Percentiles rank a stretch among this genome's conserved stretches.
phyloP scores from a whole-genome alignment of 208 protist genomes.

The Acanthamoeba sp. region DNA sequence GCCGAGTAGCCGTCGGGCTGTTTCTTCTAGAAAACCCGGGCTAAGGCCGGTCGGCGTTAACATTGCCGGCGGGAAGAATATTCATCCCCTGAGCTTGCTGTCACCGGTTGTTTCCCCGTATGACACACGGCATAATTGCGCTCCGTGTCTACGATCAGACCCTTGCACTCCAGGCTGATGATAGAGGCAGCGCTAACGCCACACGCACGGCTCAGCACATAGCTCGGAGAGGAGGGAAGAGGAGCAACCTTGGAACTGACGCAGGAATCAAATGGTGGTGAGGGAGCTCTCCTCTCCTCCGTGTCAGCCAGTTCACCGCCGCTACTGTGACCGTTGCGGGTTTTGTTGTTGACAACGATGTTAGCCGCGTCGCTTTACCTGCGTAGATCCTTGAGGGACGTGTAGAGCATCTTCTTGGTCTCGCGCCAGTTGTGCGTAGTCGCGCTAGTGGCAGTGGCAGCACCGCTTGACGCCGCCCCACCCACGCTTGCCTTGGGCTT shows the following conservation, averaged over 20 bases:
- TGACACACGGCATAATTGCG: background rate
- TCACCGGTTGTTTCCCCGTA: too few relatives aligned
- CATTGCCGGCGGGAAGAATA: too few relatives aligned
- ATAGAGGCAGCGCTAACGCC: background rate
- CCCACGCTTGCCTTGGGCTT: background rate
- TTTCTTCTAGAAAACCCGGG: too few relatives aligned
- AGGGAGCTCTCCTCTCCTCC: background rate
- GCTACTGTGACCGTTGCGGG: background rate
- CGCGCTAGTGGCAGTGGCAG: too few relatives aligned
- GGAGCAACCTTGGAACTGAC: background rate
- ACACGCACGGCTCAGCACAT: background rate
- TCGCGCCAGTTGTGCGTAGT: conserved; percentile 28
- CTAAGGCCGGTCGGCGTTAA: too few relatives aligned
- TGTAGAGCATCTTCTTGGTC: conserved; percentile 37
- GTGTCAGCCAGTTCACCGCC: background rate
- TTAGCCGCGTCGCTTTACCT: background rate
- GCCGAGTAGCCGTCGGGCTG: too few relatives aligned
- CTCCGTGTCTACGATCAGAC: background rate
- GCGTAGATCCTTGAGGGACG: background rate
- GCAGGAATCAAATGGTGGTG: background rate
- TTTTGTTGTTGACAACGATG: background rate
- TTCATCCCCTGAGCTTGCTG: too few relatives aligned
- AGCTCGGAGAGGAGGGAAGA: background rate
- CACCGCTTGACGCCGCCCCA: too few relatives aligned
- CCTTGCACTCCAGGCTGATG: conserved; percentile 11